phyloP scores from a whole-genome alignment of 140 eudicot species.

The Bidens hawaiensis region DNA sequence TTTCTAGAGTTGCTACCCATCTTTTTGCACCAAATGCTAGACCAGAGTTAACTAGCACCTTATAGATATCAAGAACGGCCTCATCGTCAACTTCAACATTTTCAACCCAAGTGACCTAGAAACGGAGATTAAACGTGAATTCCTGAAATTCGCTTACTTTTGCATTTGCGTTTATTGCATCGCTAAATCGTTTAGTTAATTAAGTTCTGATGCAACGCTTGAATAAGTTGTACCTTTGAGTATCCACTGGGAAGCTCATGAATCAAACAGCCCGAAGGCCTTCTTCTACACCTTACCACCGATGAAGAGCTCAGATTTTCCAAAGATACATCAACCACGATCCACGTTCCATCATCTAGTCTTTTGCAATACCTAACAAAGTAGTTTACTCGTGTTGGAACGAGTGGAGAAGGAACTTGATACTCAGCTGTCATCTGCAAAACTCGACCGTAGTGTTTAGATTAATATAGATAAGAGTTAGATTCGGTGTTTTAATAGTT shows the following conservation, averaged over 20 bases:
- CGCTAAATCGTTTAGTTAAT: neutral
- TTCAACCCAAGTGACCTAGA: slow-evolving; percentile 94
- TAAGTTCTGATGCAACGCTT: neutral
- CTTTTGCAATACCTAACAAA: slow-evolving; percentile 88
- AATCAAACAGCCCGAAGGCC: slow-evolving; percentile 96
- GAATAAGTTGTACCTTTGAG: slow-evolving; percentile 57
- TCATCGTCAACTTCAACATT: slow-evolving; percentile 84
- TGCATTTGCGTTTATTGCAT: neutral
- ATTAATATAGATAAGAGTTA: neutral
- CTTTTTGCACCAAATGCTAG: slow-evolving; percentile 94
- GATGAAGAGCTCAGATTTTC: slow-evolving; percentile 63
- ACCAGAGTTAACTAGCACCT: slow-evolving; percentile 71
- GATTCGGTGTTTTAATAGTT: no score
- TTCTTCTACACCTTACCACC: slow-evolving; percentile 57
- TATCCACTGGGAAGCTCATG: slow-evolving; percentile 89
- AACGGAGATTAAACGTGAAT: neutral
- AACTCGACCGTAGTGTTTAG: neutral
- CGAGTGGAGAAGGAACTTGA: slow-evolving; percentile 93
- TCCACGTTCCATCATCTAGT: slow-evolving; percentile 80
- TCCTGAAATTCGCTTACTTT: neutral
- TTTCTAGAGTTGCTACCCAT: slow-evolving; percentile 79
- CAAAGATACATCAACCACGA: slow-evolving; percentile 85
- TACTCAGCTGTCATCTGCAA: slow-evolving; percentile 92
- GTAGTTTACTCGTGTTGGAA: slow-evolving; percentile 91
- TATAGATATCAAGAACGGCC: slow-evolving; percentile 58